Conservation (phyloP, 257 asterid genomes). For the Nicotiana undulata region DNA sequence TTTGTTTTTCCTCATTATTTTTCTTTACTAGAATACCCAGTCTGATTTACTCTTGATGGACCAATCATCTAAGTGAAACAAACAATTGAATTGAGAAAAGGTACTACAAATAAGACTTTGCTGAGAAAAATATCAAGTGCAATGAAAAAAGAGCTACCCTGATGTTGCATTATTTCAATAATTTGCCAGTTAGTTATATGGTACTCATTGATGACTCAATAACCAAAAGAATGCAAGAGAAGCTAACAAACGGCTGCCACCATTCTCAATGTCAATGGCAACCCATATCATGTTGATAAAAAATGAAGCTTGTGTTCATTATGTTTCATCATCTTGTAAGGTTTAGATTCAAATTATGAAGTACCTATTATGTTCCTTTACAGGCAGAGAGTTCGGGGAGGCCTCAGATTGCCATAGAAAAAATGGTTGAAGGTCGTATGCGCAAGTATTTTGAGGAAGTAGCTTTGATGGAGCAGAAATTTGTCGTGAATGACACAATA, state of each 20-base stretch:
- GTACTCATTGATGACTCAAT: not conserved
- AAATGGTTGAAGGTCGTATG: constrained; percentile 91
- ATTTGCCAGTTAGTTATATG: not conserved
- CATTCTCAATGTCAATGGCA: not conserved
- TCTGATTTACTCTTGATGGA: not conserved
- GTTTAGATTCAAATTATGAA: constrained; percentile 10
- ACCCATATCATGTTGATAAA: not conserved
- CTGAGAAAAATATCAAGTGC: not conserved
- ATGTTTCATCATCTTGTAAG: constrained; percentile 6
- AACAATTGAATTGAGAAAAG: too few relatives aligned
- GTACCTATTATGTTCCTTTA: constrained; percentile 6
- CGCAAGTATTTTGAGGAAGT: constrained; percentile 93
- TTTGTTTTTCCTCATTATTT: too few relatives aligned
- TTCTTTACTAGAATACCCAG: not conserved
- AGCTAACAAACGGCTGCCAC: not conserved
- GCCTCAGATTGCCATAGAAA: constrained; percentile 78
- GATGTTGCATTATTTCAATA: not conserved
- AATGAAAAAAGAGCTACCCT: not conserved
- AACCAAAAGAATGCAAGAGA: not conserved
- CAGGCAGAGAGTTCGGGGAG: constrained; percentile 93
- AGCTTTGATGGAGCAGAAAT: constrained; percentile 93
- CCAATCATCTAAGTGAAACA: not conserved
- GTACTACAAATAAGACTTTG: not conserved
- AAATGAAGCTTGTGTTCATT: constrained; percentile 3
- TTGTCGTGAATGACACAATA: constrained; percentile 62